Percentiles rank a stretch among this genome's conserved stretches.
Evolutionary conservation across 148 eudicot species (phyloP).

Genomic region (Fagopyrum homotropicum): DNA sequence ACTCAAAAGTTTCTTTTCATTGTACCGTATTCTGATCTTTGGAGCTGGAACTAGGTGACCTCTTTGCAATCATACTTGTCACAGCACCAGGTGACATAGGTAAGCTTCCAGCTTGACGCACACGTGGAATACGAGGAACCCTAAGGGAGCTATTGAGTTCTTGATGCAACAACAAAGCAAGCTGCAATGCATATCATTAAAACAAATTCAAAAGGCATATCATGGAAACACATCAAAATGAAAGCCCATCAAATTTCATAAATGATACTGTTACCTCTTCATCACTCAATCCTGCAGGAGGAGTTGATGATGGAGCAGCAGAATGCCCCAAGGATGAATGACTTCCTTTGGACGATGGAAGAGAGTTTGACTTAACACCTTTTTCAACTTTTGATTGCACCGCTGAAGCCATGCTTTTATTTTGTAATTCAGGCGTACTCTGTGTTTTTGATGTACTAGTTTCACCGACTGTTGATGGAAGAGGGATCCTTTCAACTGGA

Average conservation of each 20-base stretch:
- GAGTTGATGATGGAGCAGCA: conserved; percentile 47
- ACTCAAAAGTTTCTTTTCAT: conserved; percentile 11
- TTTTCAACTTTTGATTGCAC: conserved; percentile 49
- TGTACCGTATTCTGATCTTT: conserved; percentile 63
- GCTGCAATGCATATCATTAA: conserved; percentile 38
- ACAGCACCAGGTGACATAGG: conserved; percentile 64
- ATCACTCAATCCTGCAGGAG: conserved; percentile 77
- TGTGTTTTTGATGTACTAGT: conserved; percentile 38
- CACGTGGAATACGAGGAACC: conserved; percentile 94
- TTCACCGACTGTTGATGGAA: conserved; percentile 33
- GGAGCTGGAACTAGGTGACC: conserved; percentile 60
- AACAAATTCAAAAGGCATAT: conserved; percentile 2
- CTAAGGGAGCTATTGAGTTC: conserved; percentile 97
- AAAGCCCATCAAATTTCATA: background rate
- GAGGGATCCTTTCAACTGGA: conserved; percentile 26
- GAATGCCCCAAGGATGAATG: conserved; percentile 36
- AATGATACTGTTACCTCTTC: conserved; percentile 58
- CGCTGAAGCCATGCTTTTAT: conserved; percentile 38
- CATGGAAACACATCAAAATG: conserved; percentile 5
- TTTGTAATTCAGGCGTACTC: conserved; percentile 32
- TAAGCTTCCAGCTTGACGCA: conserved; percentile 75
- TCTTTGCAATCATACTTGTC: conserved; percentile 60
- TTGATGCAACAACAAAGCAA: conserved; percentile 90
- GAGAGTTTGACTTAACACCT: conserved; percentile 31
- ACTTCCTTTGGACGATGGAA: conserved; percentile 40